Base-by-base conservation (phyloP, 495 filamentous ascomycete species). In the Filosporella fistucella region DNA sequence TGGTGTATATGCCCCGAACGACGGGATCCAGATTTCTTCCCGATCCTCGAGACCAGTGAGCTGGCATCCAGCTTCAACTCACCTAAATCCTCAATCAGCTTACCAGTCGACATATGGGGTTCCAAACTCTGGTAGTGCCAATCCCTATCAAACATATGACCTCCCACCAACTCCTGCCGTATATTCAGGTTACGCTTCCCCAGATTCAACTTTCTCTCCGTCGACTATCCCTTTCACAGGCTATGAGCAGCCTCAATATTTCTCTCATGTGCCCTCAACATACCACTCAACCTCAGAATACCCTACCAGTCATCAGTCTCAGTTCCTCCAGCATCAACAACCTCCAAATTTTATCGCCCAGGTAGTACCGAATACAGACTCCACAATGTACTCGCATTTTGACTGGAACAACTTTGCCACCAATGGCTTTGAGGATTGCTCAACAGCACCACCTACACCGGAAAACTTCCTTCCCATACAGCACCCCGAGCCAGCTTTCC, bases 1-100 rank as follows among this genome's bases (percentile, higher is more conserved):
- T 3, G 49, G 55, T n/a, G n/a, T n/a, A n/a, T 52, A 50, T 20
- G 51, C 60, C 49, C 46, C 56, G 40, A 47, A 57, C 51, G 54
- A 52, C 63, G 51, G 63, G 51, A 35, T 58, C 53, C 44, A 56
- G 46, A 50, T 64, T 35, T 42, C 60, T 57, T 39, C 63, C 56
- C 21, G 46, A 45, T 38, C 56, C 45, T 60, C 50, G 36, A 63
- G 85, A 12, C 85, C 84, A 17, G 74, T 81, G 21, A 87, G 82
- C 59, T 88, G 85, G 85, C 84, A 88, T 62, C 81, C 84, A 11
- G 68, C 69, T 16, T 68, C 72, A 14, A n/a, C n/a, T n/a, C 66
- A 71, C 17, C 39, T 67, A 8, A 26, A 37, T 37, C 56, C 49
- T 28, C 52, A 56, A 35, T 40, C 36, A 22, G 1, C 32, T 4